A percentile compares a stretch with the other conserved stretches of the same genome.
Conservation (phyloP, 2,329 filamentous ascomycete genomes). For the Claviceps purpurea region DNA sequence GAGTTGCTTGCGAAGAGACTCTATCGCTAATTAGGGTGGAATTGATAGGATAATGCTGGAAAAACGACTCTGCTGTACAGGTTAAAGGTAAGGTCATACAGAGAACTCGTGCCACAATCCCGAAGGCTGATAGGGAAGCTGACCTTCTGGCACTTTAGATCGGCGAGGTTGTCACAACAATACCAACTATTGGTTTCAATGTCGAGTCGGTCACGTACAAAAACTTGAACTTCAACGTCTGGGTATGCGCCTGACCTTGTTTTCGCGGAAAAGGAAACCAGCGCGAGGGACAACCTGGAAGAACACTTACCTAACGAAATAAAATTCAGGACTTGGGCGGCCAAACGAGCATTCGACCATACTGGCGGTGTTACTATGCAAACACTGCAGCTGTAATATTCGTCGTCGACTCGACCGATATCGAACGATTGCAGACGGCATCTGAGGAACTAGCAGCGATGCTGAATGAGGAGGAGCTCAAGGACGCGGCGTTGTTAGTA, state of each 20-base stretch:
- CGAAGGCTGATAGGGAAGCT: neutral
- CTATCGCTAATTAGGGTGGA: constrained; percentile 9
- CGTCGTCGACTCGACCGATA: constrained; percentile 96
- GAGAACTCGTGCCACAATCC: neutral
- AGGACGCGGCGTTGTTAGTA: constrained; percentile 81
- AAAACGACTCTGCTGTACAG: constrained; percentile 96
- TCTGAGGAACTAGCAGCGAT: constrained; percentile 87
- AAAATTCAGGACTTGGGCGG: constrained; percentile 69
- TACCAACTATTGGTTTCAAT: constrained; percentile 98
- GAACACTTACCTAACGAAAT: neutral
- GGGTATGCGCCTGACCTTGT: constrained; percentile 44
- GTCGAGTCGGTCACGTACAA: constrained; percentile 98
- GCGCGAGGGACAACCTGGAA: no score
- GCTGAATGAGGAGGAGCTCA: constrained; percentile 93
- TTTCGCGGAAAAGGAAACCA: neutral
- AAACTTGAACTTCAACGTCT: constrained; percentile 97
- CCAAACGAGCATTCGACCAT: constrained; percentile 95
- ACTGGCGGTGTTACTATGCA: constrained; percentile 99
- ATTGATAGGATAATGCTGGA: constrained; percentile 77
- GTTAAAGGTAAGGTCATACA: constrained; percentile 54
- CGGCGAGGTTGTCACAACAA: constrained; percentile 96
- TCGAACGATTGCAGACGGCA: constrained; percentile 84
- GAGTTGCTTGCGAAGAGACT: neutral
- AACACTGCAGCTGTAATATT: constrained; percentile 98
- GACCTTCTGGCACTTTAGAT: constrained; percentile 44